Percentiles rank a stretch among this genome's conserved stretches.
These are phyloP conservation scores for Paramecium octaurelia DNA, from an alignment of 73 alveolate genomes.

Conservation along the genomic window DNA sequence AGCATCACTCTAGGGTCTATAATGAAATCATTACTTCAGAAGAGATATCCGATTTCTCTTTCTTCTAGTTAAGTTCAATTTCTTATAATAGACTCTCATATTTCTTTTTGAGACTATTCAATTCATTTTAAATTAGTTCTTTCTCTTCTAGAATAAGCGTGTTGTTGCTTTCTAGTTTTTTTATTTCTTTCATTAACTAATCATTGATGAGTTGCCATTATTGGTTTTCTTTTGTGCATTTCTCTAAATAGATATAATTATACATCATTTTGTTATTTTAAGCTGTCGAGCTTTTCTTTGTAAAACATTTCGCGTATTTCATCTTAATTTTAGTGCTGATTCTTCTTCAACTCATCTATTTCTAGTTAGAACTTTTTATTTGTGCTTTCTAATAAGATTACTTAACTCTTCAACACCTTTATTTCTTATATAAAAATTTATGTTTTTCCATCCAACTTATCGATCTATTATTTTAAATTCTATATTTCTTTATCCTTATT, in stretches of 20 bases:
- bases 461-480: not conserved
- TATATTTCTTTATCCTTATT: not conserved
- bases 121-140: slow-evolving; percentile 50
- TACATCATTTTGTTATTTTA: slow-evolving; percentile 8
- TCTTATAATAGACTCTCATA: slow-evolving; percentile 48
- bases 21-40: not conserved
- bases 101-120: slow-evolving; percentile 29
- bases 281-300: not conserved
- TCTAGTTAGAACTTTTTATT: not conserved
- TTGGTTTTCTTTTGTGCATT: slow-evolving; percentile 7
- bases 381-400: not conserved
- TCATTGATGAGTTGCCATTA: slow-evolving; percentile 42
- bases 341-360: not conserved
- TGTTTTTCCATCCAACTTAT: slow-evolving; percentile 26
- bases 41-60: not conserved
- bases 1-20: not conserved
- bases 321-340: not conserved
- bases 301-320: slow-evolving; percentile 29
- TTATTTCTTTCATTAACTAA: slow-evolving; percentile 43
- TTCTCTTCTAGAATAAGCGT: not conserved
- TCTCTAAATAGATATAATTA: not conserved
- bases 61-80: not conserved
- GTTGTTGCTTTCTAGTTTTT: not conserved
- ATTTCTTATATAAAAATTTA: slow-evolving; percentile 5
- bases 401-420: not conserved